A percentile compares a stretch with the other conserved stretches of the same genome.
Conservation (phyloP, 2,329 filamentous ascomycete species). For the Colletotrichum lindemuthianum region DNA sequence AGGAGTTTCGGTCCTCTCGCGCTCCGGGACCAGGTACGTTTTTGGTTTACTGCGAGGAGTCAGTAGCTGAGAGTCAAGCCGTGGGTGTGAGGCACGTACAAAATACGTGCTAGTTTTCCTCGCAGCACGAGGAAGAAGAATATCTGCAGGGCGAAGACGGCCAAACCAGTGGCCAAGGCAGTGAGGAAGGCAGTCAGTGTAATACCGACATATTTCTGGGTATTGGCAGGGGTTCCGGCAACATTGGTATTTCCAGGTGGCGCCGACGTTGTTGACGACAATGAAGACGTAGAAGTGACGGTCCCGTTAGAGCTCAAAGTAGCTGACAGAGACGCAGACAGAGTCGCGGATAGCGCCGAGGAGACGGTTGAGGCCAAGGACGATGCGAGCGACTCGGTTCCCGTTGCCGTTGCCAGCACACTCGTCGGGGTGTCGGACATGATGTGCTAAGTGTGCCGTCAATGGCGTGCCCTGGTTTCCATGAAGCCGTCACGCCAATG, state of each 20-base stretch:
- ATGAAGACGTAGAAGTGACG: constrained; percentile 7
- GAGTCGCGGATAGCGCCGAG: constrained; percentile 17
- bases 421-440: constrained; percentile 30
- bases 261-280: not conserved
- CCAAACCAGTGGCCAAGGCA: constrained; percentile 69
- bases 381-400: constrained; percentile 15
- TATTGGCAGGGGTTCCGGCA: not conserved
- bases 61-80: constrained; percentile 7
- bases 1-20: constrained; percentile 82
- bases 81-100: constrained; percentile 63
- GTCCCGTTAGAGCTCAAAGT: constrained; percentile 23
- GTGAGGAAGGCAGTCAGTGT: constrained; percentile 69
- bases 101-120: constrained; percentile 83
- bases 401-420: constrained; percentile 33
- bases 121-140: constrained; percentile 80
- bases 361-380: constrained; percentile 39
- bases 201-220: constrained; percentile 50
- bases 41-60: constrained; percentile 72
- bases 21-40: constrained; percentile 86
- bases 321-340: constrained; percentile 17
- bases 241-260: not conserved
- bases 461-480: not conserved
- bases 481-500: not conserved
- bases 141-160: constrained; percentile 72
- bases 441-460: not conserved